phyloP scores from a whole-genome alignment of 441 rosid species.

The Gossypium davidsonii region DNA sequence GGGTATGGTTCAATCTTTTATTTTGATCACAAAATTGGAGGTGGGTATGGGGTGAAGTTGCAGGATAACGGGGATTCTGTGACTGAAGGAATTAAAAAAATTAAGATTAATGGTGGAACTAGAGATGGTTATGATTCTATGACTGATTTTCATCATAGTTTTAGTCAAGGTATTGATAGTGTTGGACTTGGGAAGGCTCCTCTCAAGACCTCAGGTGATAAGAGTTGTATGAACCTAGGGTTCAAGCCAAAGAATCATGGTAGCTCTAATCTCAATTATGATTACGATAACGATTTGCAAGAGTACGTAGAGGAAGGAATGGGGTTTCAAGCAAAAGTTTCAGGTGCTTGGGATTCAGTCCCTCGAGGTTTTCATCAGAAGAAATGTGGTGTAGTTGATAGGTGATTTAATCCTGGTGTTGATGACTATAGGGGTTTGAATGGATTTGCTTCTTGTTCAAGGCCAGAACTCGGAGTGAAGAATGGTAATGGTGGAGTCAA shows the following conservation, averaged over 20 bases:
- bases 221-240: slow-evolving; percentile 24
- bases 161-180: slow-evolving; percentile 9
- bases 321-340: slow-evolving; percentile 20
- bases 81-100: slow-evolving; percentile 23
- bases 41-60: slow-evolving; percentile 19
- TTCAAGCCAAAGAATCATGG: slow-evolving; percentile 29
- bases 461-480: slow-evolving; percentile 27
- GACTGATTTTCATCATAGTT: slow-evolving; percentile 17
- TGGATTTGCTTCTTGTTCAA: slow-evolving; percentile 33
- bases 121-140: slow-evolving; percentile 21
- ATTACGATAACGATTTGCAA: slow-evolving; percentile 22
- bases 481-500: slow-evolving; percentile 21
- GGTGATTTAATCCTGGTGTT: slow-evolving; percentile 16
- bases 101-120: slow-evolving; percentile 26
- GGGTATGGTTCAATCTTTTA: slow-evolving; percentile 24
- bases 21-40: slow-evolving; percentile 26
- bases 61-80: slow-evolving; percentile 10
- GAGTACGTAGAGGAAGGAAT: slow-evolving; percentile 25
- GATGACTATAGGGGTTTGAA: slow-evolving; percentile 13
- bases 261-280: slow-evolving; percentile 23
- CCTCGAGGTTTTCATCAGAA: slow-evolving; percentile 15
- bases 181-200: slow-evolving; percentile 33
- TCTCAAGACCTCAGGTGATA: slow-evolving; percentile 38
- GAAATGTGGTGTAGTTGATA: slow-evolving; percentile 17
- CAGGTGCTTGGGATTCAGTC: slow-evolving; percentile 12